These are phyloP conservation scores for Dactylorhiza incarnata DNA, from an alignment of 106 monocot genomes.

Conservation along the genomic window DNA sequence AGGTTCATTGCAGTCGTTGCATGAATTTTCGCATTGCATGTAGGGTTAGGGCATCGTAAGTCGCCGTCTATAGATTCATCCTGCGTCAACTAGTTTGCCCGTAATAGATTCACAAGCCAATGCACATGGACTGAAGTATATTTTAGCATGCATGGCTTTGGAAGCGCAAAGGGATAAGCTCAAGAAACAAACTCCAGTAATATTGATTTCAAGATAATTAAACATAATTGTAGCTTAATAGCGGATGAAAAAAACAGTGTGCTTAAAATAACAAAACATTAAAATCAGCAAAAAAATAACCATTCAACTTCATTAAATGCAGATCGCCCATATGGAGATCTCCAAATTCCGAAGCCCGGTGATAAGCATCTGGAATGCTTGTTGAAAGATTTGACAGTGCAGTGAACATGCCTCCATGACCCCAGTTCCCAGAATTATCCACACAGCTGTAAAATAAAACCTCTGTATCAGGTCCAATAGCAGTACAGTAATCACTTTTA, in stretches of 20 bases:
- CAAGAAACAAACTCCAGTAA: background rate
- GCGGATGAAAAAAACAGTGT: background rate
- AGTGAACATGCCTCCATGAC: slow-evolving; percentile 87
- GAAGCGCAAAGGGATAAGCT: background rate
- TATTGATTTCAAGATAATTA: background rate
- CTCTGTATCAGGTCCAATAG: background rate
- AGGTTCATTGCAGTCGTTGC: too few relatives aligned
- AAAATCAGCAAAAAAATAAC: slow-evolving; percentile 19
- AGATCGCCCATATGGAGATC: slow-evolving; percentile 90
- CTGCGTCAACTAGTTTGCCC: background rate
- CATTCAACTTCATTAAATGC: slow-evolving; percentile 70
- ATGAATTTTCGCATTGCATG: too few relatives aligned
- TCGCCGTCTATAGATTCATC: too few relatives aligned
- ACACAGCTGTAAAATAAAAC: slow-evolving; percentile 53
- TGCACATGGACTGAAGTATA: background rate
- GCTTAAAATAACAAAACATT: background rate
- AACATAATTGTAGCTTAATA: background rate
- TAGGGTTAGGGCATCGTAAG: too few relatives aligned
- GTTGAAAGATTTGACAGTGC: slow-evolving; percentile 65
- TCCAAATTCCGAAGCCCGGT: slow-evolving; percentile 59
- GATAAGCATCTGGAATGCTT: slow-evolving; percentile 58
- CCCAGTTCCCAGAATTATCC: slow-evolving; percentile 91
- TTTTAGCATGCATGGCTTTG: background rate
- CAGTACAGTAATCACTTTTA: background rate
- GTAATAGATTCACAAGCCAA: background rate